phyloP scores from a whole-genome alignment of 2,329 filamentous ascomycete genomes.

The Diaporthe vexans region DNA sequence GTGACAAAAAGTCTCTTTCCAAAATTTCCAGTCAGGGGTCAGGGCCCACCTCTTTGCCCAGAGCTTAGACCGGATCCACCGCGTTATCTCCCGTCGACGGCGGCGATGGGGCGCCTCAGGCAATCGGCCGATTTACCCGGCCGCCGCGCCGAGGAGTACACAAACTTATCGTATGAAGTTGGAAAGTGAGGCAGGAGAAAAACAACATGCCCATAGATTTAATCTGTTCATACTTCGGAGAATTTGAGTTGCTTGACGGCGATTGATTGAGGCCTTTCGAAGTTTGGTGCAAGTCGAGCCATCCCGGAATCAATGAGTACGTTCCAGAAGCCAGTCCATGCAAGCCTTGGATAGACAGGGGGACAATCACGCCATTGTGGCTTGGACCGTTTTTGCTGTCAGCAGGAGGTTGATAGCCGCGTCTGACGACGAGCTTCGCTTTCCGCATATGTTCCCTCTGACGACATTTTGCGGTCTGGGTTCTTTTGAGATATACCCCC shows the following conservation, averaged over 20 bases:
- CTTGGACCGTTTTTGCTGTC: constrained; percentile 20
- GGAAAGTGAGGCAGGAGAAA: too few species aligned
- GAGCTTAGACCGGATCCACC: constrained; percentile 27
- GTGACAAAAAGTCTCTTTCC: constrained; percentile 8
- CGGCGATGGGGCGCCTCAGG: neutral
- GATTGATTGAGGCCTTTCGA: neutral
- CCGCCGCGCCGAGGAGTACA: neutral
- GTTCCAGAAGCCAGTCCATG: constrained; percentile 7
- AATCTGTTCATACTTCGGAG: rapidly evolving
- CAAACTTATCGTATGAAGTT: neutral
- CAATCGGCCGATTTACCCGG: constrained; percentile 12
- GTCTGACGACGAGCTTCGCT: neutral
- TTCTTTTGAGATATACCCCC: too few species aligned
- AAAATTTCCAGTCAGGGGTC: constrained; percentile 31
- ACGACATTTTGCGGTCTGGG: neutral
- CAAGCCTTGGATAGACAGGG: constrained; percentile 9
- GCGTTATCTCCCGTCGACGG: constrained; percentile 22
- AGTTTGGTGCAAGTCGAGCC: neutral
- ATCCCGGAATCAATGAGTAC: neutral
- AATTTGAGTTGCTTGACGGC: neutral
- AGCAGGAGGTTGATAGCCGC: neutral
- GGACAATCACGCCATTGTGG: constrained; percentile 34
- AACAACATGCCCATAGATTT: neutral
- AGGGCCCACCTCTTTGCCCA: constrained; percentile 32
- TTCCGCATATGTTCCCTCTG: neutral